These are phyloP conservation scores for Solanum neorickii DNA, from an alignment of 257 asterid species.

Conservation along the genomic window DNA sequence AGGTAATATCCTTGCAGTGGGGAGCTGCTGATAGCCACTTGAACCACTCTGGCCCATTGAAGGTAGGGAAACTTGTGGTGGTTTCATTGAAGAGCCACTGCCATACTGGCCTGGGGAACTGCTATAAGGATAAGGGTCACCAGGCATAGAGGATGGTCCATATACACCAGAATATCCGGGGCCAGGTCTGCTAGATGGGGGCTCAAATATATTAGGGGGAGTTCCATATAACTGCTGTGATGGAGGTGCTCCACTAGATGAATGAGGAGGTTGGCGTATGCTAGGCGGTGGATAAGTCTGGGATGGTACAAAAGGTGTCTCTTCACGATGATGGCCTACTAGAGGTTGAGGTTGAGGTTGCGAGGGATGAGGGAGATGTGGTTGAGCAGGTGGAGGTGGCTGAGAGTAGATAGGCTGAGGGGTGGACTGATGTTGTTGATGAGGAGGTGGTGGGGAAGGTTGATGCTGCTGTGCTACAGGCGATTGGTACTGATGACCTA, in stretches of 20 bases:
- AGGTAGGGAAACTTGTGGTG: slow-evolving; percentile 38
- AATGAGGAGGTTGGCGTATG: slow-evolving; percentile 35
- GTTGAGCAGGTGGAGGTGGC: slow-evolving; percentile 40
- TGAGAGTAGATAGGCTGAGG: slow-evolving; percentile 53
- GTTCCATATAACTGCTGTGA: slow-evolving; percentile 55
- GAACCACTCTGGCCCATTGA: slow-evolving; percentile 44
- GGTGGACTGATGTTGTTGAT: slow-evolving; percentile 33
- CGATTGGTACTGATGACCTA: slow-evolving; percentile 44
- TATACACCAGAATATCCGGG: slow-evolving; percentile 58
- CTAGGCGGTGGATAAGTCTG: slow-evolving; percentile 44
- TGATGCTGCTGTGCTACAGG: slow-evolving; percentile 37
- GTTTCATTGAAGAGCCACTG: slow-evolving; percentile 42
- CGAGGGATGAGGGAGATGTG: slow-evolving; percentile 33
- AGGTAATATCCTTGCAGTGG: slow-evolving; percentile 79
- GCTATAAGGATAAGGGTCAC: slow-evolving; percentile 59
- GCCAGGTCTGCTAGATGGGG: slow-evolving; percentile 52
- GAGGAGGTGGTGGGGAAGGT: slow-evolving; percentile 14
- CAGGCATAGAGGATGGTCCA: slow-evolving; percentile 43
- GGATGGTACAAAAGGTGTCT: slow-evolving; percentile 37
- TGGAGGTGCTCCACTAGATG: slow-evolving; percentile 39
- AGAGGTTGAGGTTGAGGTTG: slow-evolving; percentile 50
- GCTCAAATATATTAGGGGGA: slow-evolving; percentile 48
- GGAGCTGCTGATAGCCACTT: slow-evolving; percentile 72
- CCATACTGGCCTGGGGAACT: slow-evolving; percentile 47
- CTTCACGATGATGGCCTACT: slow-evolving; percentile 60